phyloP scores from a whole-genome alignment of 805 yeast species.

The Spathaspora hagerdaliae region DNA sequence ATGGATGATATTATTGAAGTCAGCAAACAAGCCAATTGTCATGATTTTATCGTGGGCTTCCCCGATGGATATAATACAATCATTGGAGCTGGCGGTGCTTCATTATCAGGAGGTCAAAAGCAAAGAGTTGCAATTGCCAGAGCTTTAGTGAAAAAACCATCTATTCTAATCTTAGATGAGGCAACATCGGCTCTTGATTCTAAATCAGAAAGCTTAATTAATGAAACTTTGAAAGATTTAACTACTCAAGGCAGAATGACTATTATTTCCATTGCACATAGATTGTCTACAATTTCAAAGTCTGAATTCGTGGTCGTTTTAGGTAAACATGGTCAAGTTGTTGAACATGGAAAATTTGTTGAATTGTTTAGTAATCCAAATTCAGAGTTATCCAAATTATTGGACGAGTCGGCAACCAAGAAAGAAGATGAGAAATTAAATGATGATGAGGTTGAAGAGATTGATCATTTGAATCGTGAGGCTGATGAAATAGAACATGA shows the following conservation, averaged over 20 bases:
- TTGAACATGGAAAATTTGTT: slow-evolving; percentile 38
- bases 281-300: slow-evolving; percentile 42
- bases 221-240: slow-evolving; percentile 36
- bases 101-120: slow-evolving; percentile 72
- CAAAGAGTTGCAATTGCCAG: slow-evolving; percentile 76
- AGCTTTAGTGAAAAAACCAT: slow-evolving; percentile 64
- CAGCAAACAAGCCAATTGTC: slow-evolving; percentile 51
- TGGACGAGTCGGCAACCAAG: slow-evolving; percentile 29
- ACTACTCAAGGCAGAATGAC: slow-evolving; percentile 38
- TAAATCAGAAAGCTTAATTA: slow-evolving; percentile 43
- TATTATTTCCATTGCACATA: slow-evolving; percentile 42
- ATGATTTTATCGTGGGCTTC: slow-evolving; percentile 51
- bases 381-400: slow-evolving; percentile 37
- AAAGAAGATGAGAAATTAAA: slow-evolving; percentile 11
- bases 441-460: slow-evolving; percentile 23
- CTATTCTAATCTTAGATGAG: slow-evolving; percentile 62
- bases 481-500: slow-evolving; percentile 17
- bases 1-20: slow-evolving; percentile 43
- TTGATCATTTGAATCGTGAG: slow-evolving; percentile 21
- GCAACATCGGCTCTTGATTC: slow-evolving; percentile 64
- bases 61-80: slow-evolving; percentile 60
- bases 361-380: slow-evolving; percentile 37
- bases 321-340: slow-evolving; percentile 38
- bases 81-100: slow-evolving; percentile 53
- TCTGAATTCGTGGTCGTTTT: slow-evolving; percentile 41